phyloP scores from a whole-genome alignment of 208 protist species.

The Angomonas desouzai region DNA sequence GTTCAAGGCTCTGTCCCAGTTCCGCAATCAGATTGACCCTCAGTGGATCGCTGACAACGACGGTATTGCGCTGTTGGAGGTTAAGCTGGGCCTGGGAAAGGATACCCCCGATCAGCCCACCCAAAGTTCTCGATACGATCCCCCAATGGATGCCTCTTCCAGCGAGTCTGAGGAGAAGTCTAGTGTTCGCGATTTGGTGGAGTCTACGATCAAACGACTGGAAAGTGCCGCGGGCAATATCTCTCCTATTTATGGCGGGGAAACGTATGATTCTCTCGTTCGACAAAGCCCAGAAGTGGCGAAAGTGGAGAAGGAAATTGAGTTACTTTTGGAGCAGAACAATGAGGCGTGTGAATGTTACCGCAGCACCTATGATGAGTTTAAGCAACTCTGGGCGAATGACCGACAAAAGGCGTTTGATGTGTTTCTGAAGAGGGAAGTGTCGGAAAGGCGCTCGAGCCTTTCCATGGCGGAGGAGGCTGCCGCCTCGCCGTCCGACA shows the following conservation, averaged over 20 bases:
- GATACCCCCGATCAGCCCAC: constrained; percentile 31
- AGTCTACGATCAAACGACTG: constrained; percentile 64
- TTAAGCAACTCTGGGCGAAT: constrained; percentile 90
- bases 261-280: constrained; percentile 27
- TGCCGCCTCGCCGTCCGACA: background rate
- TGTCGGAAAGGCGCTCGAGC: constrained; percentile 12
- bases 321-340: constrained; percentile 67
- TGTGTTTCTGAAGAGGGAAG: constrained; percentile 79
- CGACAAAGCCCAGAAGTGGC: constrained; percentile 57
- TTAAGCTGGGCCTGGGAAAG: constrained; percentile 87
- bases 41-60: constrained; percentile 87
- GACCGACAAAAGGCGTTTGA: constrained; percentile 87
- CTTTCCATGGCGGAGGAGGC: constrained; percentile 27
- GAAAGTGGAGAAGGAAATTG: constrained; percentile 64
- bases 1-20: constrained; percentile 66
- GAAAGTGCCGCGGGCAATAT: constrained; percentile 56
- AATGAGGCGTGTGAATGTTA: constrained; percentile 80
- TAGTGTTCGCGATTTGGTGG: constrained; percentile 53
- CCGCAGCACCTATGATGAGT: constrained; percentile 78
- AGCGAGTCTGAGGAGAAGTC: constrained; percentile 20
- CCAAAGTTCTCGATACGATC: constrained; percentile 73
- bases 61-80: constrained; percentile 87
- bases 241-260: constrained; percentile 34
- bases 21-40: constrained; percentile 86
- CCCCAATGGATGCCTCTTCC: constrained; percentile 26